phyloP scores from a whole-genome alignment of 495 filamentous ascomycete genomes.

The Hypomontagnella monticulosa region DNA sequence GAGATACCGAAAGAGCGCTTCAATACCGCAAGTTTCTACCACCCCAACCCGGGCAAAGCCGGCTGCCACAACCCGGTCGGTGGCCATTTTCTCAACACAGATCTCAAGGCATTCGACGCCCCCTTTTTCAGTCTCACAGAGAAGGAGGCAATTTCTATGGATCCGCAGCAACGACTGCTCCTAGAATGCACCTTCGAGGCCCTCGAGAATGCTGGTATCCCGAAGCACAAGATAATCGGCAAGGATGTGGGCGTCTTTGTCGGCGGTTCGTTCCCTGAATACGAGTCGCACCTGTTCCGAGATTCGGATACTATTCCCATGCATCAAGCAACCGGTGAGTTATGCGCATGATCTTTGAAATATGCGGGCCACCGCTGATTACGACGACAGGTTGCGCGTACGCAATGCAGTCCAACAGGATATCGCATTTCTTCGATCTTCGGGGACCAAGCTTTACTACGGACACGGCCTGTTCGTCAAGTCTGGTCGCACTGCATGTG shows the following conservation, averaged over 20 bases:
- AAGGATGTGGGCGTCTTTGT: constrained; percentile 86
- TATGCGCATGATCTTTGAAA: constrained; percentile 55
- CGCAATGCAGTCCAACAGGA: constrained; percentile 69
- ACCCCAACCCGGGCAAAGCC: constrained; percentile 77
- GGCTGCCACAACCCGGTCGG: constrained; percentile 79
- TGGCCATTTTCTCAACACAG: constrained; percentile 77
- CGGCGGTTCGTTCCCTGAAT: constrained; percentile 86
- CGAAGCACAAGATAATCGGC: constrained; percentile 77
- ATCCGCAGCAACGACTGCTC: constrained; percentile 83
- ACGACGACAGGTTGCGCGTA: constrained; percentile 59
- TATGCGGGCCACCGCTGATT: constrained; percentile 20
- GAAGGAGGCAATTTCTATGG: constrained; percentile 78
- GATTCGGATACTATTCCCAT: constrained; percentile 72
- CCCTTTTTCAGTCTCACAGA: constrained; percentile 85
- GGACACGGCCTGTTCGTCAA: constrained; percentile 90
- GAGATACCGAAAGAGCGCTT: constrained; percentile 77
- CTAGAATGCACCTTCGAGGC: constrained; percentile 87
- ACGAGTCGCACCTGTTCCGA: constrained; percentile 79
- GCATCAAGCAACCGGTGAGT: constrained; percentile 61
- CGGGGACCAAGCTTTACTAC: constrained; percentile 73
- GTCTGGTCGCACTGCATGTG: constrained; percentile 69
- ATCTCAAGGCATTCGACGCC: constrained; percentile 82
- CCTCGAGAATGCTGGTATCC: constrained; percentile 85
- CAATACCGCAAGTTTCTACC: constrained; percentile 71
- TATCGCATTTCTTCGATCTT: constrained; percentile 67